These are phyloP conservation scores for Dictyostelium citrinum DNA, from an alignment of 78 protist species.

Conservation along the genomic window DNA sequence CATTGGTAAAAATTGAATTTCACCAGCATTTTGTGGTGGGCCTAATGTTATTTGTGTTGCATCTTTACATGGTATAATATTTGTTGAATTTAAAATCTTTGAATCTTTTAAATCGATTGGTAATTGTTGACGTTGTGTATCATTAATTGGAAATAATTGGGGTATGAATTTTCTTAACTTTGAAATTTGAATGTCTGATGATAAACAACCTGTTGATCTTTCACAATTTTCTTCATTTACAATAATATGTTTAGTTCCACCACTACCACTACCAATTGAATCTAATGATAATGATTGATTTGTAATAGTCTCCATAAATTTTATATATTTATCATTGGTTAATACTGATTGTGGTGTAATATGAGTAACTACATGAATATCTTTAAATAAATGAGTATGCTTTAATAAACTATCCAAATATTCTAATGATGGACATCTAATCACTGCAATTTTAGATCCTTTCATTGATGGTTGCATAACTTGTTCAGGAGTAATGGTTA, in stretches of 20 bases:
- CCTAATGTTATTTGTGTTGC: background rate
- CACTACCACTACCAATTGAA: too few species aligned
- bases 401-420: slow-evolving; percentile 15
- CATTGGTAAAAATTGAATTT: background rate
- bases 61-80: slow-evolving; percentile 30
- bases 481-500: slow-evolving; percentile 12
- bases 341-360: slow-evolving; percentile 14
- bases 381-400: background rate
- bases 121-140: background rate
- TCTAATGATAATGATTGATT: background rate
- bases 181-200: background rate
- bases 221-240: slow-evolving; percentile 35
- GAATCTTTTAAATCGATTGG: background rate
- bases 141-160: background rate
- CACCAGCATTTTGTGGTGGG: slow-evolving; percentile 22
- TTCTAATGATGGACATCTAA: slow-evolving; percentile 64
- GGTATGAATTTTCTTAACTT: background rate
- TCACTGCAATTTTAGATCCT: slow-evolving; percentile 35
- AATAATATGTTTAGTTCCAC: slow-evolving; percentile 22
- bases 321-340: background rate
- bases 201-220: background rate
- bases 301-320: slow-evolving; percentile 28
- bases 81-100: background rate
- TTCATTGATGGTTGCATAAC: slow-evolving; percentile 43
- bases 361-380: background rate